phyloP scores from a whole-genome alignment of 2,329 filamentous ascomycete genomes.

The Pyrenophora tritici-repentis region DNA sequence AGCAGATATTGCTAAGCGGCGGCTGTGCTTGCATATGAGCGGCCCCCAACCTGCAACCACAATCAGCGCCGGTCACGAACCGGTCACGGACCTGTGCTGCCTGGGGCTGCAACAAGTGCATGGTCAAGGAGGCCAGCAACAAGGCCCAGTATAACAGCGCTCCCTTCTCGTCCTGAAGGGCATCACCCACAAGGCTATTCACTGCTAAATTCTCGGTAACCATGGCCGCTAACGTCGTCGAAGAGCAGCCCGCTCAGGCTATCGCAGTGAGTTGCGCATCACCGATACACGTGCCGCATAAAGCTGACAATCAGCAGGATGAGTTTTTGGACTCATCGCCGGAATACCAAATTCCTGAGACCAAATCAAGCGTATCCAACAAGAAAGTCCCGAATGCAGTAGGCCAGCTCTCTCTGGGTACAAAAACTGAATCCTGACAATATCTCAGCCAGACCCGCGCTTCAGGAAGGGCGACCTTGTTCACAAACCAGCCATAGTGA shows the following conservation, averaged over 20 bases:
- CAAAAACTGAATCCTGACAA: conserved; percentile 6
- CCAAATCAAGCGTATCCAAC: conserved; percentile 33
- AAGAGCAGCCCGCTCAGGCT: conserved; percentile 25
- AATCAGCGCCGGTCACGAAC: background rate
- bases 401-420: conserved; percentile 5
- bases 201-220: conserved; percentile 4
- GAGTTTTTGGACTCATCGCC: conserved; percentile 14
- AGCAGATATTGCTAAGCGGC: conserved; percentile 6
- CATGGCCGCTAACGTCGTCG: conserved; percentile 28
- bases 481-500: conserved; percentile 31
- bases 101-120: conserved; percentile 17
- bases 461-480: conserved; percentile 32
- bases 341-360: conserved; percentile 21
- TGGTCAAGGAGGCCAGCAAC: conserved; percentile 36
- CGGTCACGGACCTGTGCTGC: conserved; percentile 22
- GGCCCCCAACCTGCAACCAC: conserved; percentile 4
- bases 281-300: conserved; percentile 19
- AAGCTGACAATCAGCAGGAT: conserved; percentile 33
- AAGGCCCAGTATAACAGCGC: conserved; percentile 29
- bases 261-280: conserved; percentile 24
- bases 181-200: conserved; percentile 29
- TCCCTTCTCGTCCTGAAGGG: conserved; percentile 21
- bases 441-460: conserved; percentile 24
- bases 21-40: conserved; percentile 30
- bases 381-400: conserved; percentile 24